phyloP scores from a whole-genome alignment of 305 asterid species.

The Andrographis paniculata region DNA sequence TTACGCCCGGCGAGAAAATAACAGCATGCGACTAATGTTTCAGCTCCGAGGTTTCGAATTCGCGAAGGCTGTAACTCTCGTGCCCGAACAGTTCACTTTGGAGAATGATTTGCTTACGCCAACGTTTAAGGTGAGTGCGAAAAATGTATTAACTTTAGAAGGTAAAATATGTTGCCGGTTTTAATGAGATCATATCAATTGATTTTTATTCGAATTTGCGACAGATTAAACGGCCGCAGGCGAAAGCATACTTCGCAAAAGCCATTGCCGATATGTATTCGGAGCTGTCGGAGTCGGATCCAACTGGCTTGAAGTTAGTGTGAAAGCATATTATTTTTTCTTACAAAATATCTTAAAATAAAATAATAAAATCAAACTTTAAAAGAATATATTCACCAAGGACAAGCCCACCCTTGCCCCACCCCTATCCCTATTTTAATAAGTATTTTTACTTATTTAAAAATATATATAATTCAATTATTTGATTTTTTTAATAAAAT shows the following conservation, averaged over 20 bases:
- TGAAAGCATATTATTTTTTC: no score
- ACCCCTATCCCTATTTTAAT: no score
- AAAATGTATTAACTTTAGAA: background rate
- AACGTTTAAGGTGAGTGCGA: conserved; percentile 49
- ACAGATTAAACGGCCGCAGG: conserved; percentile 70
- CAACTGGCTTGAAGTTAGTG: no score
- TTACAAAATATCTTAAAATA: no score
- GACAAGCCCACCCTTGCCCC: no score
- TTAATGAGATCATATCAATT: background rate
- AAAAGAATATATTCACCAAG: no score
- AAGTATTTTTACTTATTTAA: no score
- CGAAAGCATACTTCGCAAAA: conserved; percentile 47
- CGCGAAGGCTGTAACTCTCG: conserved; percentile 56
- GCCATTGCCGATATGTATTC: conserved; percentile 48
- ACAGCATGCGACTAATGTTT: background rate
- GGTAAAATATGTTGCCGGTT: background rate
- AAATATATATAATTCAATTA: no score
- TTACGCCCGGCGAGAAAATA: background rate
- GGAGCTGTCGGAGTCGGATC: conserved; percentile 39
- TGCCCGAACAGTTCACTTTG: conserved; percentile 45
- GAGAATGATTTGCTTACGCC: conserved; percentile 73
- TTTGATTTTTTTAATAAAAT: no score
- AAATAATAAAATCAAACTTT: no score
- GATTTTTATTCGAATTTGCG: conserved; percentile 4
- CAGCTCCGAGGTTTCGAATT: conserved; percentile 73